Evolutionary conservation across 805 yeast genomes (phyloP).

Genomic region (Yamadazyma phyllophila): DNA sequence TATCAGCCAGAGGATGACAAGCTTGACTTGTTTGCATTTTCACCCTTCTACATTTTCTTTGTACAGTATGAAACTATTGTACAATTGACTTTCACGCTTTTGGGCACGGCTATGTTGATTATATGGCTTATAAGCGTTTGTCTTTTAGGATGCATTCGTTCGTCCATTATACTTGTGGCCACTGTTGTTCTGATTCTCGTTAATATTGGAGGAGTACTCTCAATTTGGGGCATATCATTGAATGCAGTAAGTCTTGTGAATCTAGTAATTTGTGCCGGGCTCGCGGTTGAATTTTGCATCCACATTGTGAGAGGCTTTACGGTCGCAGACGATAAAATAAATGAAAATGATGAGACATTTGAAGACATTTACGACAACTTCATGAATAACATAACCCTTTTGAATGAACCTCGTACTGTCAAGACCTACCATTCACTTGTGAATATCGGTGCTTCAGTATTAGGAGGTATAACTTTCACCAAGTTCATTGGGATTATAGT

Average conservation of each 20-base stretch:
- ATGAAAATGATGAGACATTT: slow-evolving; percentile 7
- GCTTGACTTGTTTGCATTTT: slow-evolving; percentile 79
- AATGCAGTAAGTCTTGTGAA: slow-evolving; percentile 91
- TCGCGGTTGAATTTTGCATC: slow-evolving; percentile 90
- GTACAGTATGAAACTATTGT: slow-evolving; percentile 79
- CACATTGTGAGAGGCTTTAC: slow-evolving; percentile 83
- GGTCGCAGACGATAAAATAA: slow-evolving; percentile 12
- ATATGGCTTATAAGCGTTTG: slow-evolving; percentile 54
- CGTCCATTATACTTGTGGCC: slow-evolving; percentile 53
- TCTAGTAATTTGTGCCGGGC: slow-evolving; percentile 85
- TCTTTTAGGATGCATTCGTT: slow-evolving; percentile 63
- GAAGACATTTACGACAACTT: slow-evolving; percentile 13
- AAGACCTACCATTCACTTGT: slow-evolving; percentile 59
- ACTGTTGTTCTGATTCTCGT: slow-evolving; percentile 65
- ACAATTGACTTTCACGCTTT: slow-evolving; percentile 51
- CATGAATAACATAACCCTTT: slow-evolving; percentile 7
- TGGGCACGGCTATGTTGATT: slow-evolving; percentile 50
- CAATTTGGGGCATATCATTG: slow-evolving; percentile 67
- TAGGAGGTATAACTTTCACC: slow-evolving; percentile 88
- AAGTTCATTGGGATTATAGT: slow-evolving; percentile 86
- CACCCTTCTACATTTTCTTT: slow-evolving; percentile 89
- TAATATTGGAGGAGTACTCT: slow-evolving; percentile 80
- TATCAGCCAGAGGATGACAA: slow-evolving; percentile 24
- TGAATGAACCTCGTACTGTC: slow-evolving; percentile 12
- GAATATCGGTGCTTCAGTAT: slow-evolving; percentile 85